Base-by-base conservation (phyloP, 1,284 basidiomycete genomes). In the Ustilago trichophora region DNA sequence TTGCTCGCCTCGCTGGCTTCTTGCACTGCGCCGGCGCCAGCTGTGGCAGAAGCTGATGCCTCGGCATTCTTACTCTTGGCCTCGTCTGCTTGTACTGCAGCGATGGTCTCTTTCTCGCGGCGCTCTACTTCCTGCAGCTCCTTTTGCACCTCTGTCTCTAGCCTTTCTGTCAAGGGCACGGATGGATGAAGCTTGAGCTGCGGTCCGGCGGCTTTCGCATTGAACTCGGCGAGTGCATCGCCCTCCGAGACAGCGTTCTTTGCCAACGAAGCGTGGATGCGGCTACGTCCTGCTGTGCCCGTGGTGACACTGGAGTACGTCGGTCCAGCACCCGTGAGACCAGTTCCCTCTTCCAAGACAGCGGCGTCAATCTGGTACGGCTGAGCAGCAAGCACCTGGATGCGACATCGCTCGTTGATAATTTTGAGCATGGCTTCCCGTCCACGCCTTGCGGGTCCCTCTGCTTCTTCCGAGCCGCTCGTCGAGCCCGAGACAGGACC, bases 351-450 rank as follows among this genome's bases (percentile, higher is more conserved):
- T 31, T 81, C 79, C 15, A 81, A 55, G 12, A 71, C 56, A 1
- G 72, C 62, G 3, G 72, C 60, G 21, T 77, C 72, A 29, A 80
- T 69, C 48, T 80, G 76, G 43, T 76, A 72, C 16, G 76, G 59
- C 22, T 72, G 64, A 19, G 71, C 71, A 16, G 67, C 48, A 13
- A 80, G 64, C n/a, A 80, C 76, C 55, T 96, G 91, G 71, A 99
- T 91, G 38, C 89, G 88, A 40, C 98, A 85, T 73, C 93, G 89
- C 80, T 93, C 93, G 82, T 97, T 96, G 47, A 98, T 90, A 38
- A 98, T 92, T 41, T 90, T 87, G 87, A 97, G 90, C 58, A 98
- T 90, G 9, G 92, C 88, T 58, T 86, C 80, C 75, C 83, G 82
- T 73, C 50, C 91, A 86, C 75, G 91, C 19, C 72, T 53, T 7